A percentile compares a stretch with the other conserved stretches of the same genome.
Conservation (phyloP, 345 rosid genomes). For the Camelina hispida region DNA sequence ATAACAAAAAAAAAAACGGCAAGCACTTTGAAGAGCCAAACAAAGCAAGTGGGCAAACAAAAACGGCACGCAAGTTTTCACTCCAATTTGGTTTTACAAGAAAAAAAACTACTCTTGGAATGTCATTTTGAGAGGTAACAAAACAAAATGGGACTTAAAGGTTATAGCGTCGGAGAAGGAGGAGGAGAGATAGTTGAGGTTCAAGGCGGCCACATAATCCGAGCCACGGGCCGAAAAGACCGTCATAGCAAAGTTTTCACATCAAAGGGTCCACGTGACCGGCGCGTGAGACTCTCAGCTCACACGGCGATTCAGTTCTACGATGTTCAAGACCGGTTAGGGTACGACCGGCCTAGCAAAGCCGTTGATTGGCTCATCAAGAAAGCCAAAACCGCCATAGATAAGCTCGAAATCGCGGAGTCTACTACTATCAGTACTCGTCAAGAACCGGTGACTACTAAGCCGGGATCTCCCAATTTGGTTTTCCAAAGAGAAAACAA, state of each 20-base stretch:
- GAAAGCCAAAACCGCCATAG: conserved; percentile 77
- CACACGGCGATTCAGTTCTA: conserved; percentile 89
- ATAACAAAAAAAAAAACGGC: conserved; percentile 46
- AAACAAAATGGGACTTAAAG: conserved; percentile 51
- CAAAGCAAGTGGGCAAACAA: conserved; percentile 6
- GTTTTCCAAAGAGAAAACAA: conserved; percentile 48
- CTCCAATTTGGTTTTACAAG: conserved; percentile 2
- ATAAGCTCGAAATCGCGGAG: conserved; percentile 58
- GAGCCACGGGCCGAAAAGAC: conserved; percentile 77
- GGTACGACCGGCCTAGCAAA: conserved; percentile 86
- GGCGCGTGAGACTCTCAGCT: conserved; percentile 81
- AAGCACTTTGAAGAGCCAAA: conserved; percentile 38
- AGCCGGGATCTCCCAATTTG: conserved; percentile 47
- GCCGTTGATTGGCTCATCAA: conserved; percentile 92
- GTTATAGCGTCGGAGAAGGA: conserved; percentile 38
- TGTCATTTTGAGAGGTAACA: conserved; percentile 38
- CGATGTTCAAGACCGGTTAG: conserved; percentile 88
- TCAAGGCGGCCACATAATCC: conserved; percentile 79
- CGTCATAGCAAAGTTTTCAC: conserved; percentile 88
- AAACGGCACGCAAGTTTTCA: conserved; percentile 40
- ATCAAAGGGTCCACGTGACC: conserved; percentile 78
- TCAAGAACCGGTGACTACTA: conserved; percentile 49
- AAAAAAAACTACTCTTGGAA: not conserved
- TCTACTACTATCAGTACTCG: conserved; percentile 13
- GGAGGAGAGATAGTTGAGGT: conserved; percentile 76